These are phyloP conservation scores for Strigomonas oncopelti DNA, from an alignment of 208 protist genomes.

Conservation along the genomic window DNA sequence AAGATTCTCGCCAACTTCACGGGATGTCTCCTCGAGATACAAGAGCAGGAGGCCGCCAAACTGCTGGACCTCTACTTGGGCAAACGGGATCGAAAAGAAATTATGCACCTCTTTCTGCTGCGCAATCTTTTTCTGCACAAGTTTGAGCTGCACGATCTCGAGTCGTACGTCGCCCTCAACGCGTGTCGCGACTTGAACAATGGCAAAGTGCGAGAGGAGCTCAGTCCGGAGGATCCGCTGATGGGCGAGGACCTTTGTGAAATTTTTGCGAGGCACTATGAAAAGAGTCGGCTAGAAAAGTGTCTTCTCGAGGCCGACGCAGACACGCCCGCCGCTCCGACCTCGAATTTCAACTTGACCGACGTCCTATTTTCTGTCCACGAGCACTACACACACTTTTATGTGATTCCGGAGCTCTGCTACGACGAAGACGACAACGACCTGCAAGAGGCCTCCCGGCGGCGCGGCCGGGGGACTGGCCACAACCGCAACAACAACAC, in stretches of 20 bases:
- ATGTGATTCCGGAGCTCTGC: slow-evolving; percentile 7
- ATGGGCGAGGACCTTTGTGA: background rate
- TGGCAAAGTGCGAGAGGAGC: background rate
- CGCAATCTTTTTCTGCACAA: background rate
- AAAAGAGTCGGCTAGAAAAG: background rate
- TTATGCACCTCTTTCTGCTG: background rate
- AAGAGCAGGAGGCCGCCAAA: slow-evolving; percentile 37
- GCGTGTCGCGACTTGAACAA: background rate
- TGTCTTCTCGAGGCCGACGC: background rate
- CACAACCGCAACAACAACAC: background rate
- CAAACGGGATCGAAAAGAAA: background rate
- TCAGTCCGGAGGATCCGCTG: background rate
- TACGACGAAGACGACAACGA: background rate
- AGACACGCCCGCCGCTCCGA: too few relatives aligned
- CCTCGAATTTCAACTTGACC: background rate
- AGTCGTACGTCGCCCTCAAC: background rate
- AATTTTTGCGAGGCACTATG: background rate
- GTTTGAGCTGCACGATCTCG: background rate
- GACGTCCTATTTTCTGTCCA: background rate
- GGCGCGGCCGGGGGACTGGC: background rate
- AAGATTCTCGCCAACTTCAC: slow-evolving; percentile 49
- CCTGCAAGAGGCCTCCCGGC: background rate
- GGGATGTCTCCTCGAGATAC: slow-evolving; percentile 65
- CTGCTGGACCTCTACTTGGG: background rate
- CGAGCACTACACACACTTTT: slow-evolving; percentile 4